phyloP scores from a whole-genome alignment of 2,329 filamentous ascomycete genomes.

The Verticillium zaregamsianum region DNA sequence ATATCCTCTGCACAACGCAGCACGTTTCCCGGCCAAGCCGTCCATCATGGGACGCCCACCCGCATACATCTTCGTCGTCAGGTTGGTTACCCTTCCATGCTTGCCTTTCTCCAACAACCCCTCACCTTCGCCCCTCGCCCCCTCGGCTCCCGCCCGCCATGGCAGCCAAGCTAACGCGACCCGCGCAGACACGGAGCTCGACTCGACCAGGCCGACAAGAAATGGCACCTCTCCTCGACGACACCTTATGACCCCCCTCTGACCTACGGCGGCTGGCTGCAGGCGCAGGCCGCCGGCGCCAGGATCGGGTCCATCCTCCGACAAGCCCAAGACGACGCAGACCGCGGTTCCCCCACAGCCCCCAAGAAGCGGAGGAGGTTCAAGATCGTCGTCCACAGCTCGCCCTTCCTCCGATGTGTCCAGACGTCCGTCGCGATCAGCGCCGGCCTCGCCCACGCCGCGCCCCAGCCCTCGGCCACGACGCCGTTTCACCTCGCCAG shows the following conservation, averaged over 20 bases:
- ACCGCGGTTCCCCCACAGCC: conserved; percentile 23
- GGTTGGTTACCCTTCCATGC: conserved; percentile 21
- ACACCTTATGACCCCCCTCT: conserved; percentile 94
- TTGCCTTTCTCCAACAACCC: not conserved
- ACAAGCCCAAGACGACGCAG: conserved; percentile 42
- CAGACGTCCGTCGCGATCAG: conserved; percentile 88
- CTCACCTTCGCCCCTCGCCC: not conserved
- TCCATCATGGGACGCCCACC: conserved; percentile 35
- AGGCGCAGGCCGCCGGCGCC: conserved; percentile 75
- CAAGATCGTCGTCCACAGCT: conserved; percentile 83
- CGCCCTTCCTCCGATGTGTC: conserved; percentile 89
- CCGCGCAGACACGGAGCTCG: conserved; percentile 75
- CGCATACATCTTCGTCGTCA: conserved; percentile 39
- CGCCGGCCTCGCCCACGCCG: conserved; percentile 71
- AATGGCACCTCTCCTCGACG: conserved; percentile 90
- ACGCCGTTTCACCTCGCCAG: conserved; percentile 2
- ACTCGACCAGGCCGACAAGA: conserved; percentile 88
- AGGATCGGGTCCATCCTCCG: conserved; percentile 73
- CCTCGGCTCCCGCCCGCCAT: no score
- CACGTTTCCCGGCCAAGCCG: conserved; percentile 1
- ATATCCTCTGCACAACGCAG: conserved; percentile 1
- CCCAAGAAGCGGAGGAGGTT: conserved; percentile 54
- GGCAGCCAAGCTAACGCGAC: conserved; percentile 22
- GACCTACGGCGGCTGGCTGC: conserved; percentile 90
- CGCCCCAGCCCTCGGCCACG: conserved; percentile 23